phyloP scores from a whole-genome alignment of 306 rosid genomes.

The Myrica gale region DNA sequence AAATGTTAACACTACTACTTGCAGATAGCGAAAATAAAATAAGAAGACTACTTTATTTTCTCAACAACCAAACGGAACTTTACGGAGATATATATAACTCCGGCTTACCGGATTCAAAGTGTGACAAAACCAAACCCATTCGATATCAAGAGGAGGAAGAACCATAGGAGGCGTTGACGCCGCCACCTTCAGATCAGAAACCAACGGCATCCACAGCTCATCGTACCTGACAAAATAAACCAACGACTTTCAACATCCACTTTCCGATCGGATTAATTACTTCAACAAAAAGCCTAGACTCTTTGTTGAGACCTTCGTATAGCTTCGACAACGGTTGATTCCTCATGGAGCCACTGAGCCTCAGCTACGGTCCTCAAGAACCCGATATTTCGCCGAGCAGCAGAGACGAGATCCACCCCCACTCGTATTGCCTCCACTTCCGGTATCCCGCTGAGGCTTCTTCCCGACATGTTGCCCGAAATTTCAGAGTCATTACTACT shows the following conservation, averaged over 20 bases:
- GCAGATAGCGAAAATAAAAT: background rate
- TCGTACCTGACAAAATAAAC: constrained; percentile 51
- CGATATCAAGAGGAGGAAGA: constrained; percentile 77
- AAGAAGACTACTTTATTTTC: background rate
- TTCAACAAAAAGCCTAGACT: background rate
- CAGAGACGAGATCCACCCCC: constrained; percentile 69
- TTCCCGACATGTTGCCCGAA: constrained; percentile 38
- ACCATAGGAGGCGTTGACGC: constrained; percentile 49
- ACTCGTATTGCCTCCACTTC: constrained; percentile 39
- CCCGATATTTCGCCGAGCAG: constrained; percentile 56
- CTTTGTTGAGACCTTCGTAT: constrained; percentile 57
- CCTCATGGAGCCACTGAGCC: constrained; percentile 58
- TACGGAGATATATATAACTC: background rate
- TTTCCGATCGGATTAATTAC: constrained; percentile 30
- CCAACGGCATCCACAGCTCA: constrained; percentile 91
- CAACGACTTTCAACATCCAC: background rate
- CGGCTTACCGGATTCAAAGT: constrained; percentile 52
- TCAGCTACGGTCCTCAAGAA: constrained; percentile 55
- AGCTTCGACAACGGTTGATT: constrained; percentile 51
- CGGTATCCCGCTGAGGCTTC: constrained; percentile 54
- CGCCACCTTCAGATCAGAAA: constrained; percentile 59
- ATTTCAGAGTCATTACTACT: constrained; percentile 31
- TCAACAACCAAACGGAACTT: constrained; percentile 8
- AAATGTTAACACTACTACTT: background rate
- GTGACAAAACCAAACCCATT: constrained; percentile 99